Base-by-base conservation (phyloP, 2,329 filamentous ascomycete species). In the Paracoccidioides lutzii region DNA sequence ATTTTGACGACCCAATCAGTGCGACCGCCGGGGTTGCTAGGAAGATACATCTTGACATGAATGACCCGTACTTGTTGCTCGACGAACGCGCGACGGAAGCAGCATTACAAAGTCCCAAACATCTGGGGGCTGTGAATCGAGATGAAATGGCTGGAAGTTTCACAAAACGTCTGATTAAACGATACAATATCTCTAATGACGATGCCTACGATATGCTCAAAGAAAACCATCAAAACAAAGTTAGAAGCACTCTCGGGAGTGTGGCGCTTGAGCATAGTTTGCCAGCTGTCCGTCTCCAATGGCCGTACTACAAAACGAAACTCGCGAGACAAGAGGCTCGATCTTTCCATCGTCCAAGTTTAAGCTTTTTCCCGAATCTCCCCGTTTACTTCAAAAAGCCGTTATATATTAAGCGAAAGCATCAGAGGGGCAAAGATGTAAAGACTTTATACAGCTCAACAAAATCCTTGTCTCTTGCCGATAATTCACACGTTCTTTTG, bases 171-270 rank as follows among this genome's bases (percentile, higher is more conserved):
- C 79, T 95, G 40, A 81, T 81, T 41, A 81, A 85, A 62, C 84
- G 91, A 44, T 98, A 95, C 77, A 97, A 97, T 67, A 87, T 94
- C 57, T 95, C 90, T 35, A 97, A 97, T 60, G 93, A 98, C 65
- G 87, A 93, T 57, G 90, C 90, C 1, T 98, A 98, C 69, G 90
- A 97, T 66, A 82, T 90, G 58, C 80, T 98, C 46, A 97, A 97
- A 71, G 90, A 95, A 70, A 97, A 96, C 66, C 90, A 95, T 66
- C 89, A 95, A 73, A 90, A 88, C 77, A 97, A 95, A 71, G 88
- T 98, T 59, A 84, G 93, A 62, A 93, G 90, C 53, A 95, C 89
- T 1, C 81, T 98, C 58, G 89, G 90, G 48, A 91, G 90, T 66
- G 82, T 95, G 59, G 84, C 87, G n/a, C 84, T 98, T 44, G 93